Base-by-base conservation (phyloP, 1,284 basidiomycete species). In the Moesziomyces sp. region DNA sequence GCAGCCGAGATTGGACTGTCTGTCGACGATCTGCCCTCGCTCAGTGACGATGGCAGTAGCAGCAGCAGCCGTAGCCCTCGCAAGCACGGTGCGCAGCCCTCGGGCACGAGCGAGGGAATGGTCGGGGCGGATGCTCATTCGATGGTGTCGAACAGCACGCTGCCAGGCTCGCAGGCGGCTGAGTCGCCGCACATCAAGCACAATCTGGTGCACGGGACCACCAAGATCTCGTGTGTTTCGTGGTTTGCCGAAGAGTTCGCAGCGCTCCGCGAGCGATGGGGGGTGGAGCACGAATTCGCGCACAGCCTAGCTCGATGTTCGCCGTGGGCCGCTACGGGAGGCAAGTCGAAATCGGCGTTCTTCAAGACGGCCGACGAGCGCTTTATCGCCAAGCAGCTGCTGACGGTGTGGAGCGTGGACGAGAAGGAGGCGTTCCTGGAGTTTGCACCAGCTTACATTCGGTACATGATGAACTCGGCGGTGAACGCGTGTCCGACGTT, bases 181-280 rank as follows among this genome's bases (percentile, higher is more conserved):
- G 72, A 78, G 48, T 69, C 76, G 28, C 73, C 74, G 19, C 79
- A 81, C 64, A 70, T 81, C 65, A 81, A 81, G 66, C 79, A 81
- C 56, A 80, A 60, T 11, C 38, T 81, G 40, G 28, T 71, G 18
- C 78, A 75, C 21, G 72, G 77, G 46, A 60, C 44, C 40, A 73
- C 73, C 26, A 81, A 81, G 61, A 68, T 81, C 50, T 80, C 79
- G 10, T 81, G 79, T 57, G 71, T 78, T 34, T 74, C 77, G 13
- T 81, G 79, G 79, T 80, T 80, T 44, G 79, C 79, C n/a, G 76
- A 77, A 46, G 78, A 80, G 45, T 81, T 81, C 67, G 68, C 74
- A 9, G 67, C 71, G 30, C 60, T 81, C 26, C 76, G 79, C 8
- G 58, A 69, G 34, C 56, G 57, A 38, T 81, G 79, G 79, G 78